phyloP scores from a whole-genome alignment of 1,284 basidiomycete species.

The Mycena sp. region DNA sequence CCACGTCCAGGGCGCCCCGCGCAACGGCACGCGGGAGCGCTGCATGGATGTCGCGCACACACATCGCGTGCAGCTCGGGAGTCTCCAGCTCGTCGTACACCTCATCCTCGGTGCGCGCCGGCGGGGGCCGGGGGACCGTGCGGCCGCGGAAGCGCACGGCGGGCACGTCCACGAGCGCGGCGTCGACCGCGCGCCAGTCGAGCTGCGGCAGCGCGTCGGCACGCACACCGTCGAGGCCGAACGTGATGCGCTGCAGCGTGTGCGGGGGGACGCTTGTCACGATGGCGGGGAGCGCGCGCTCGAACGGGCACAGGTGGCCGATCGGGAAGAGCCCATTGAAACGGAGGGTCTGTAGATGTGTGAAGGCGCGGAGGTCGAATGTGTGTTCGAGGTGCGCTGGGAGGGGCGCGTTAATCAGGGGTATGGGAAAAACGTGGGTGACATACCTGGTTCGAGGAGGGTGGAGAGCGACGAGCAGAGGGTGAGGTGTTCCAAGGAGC shows the following conservation, averaged over 20 bases:
- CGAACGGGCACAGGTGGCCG: neutral
- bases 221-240: neutral
- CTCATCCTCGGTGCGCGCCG: too few species aligned
- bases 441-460: neutral
- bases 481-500: neutral
- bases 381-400: neutral
- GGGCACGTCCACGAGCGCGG: too few species aligned
- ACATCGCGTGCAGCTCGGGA: too few species aligned
- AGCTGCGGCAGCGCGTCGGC: too few species aligned
- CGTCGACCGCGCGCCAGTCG: too few species aligned
- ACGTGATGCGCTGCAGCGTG: neutral
- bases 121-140: too few species aligned
- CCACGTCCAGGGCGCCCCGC: too few species aligned
- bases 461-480: neutral
- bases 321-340: neutral
- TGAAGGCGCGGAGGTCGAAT: neutral
- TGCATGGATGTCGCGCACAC: too few species aligned
- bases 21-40: too few species aligned
- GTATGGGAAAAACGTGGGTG: neutral
- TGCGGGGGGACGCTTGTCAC: neutral
- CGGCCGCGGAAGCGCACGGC: too few species aligned
- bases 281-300: neutral
- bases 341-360: neutral
- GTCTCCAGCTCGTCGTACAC: too few species aligned
- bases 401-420: neutral